Base-by-base conservation (phyloP, 202 grass and related monocot genomes). In the Zizania palustris region DNA sequence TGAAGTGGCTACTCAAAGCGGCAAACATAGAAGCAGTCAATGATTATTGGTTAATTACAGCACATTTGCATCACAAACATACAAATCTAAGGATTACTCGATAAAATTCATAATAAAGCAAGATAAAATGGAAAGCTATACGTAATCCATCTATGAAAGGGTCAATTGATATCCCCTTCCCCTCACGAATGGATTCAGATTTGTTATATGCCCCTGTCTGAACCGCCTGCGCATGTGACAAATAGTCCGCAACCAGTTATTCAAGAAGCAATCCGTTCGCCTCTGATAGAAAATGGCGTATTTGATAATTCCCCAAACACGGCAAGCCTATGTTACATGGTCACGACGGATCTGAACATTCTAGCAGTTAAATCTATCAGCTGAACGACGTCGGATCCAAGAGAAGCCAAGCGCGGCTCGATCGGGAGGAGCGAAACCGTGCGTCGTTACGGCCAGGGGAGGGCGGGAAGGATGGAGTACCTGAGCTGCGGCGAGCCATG, bases 401-500 rank as follows among this genome's bases (percentile, higher is more conserved):
- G 9, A 14, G 12, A 28, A 60, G 12, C n/a, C 34, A 7, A 28
- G 28, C 28, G 28, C 28, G 28, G 28, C 28, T 28, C 28, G 28
- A 28, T 28, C 28, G 28, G 28, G 28, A 28, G 11, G 56, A 56
- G 22, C 7, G 39, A n/a, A 58, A 63, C 19, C 21, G 3, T 28
- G 45, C 10, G 3, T 33, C 4, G 20, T 9, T 11, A 1, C 14
- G 3, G 6, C 44, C 33, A 0, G 37, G 18, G 45, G 5, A 37
- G 60, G 5, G n/a, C 0, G 33, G 46, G 41, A 20, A 2, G 11
- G 18, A 46, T 55, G 51, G 11, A 7, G 11, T 65, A 88, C 93
- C 93, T 85, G 90, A 93, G 82, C 93, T 93, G 51, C 90, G 87
- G 73, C 93, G 93, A 93, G 93, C 1, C 93, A 97, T 97, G 82